Conservation (phyloP, 495 filamentous ascomycete species). For the Chaetomidium leptoderma region DNA sequence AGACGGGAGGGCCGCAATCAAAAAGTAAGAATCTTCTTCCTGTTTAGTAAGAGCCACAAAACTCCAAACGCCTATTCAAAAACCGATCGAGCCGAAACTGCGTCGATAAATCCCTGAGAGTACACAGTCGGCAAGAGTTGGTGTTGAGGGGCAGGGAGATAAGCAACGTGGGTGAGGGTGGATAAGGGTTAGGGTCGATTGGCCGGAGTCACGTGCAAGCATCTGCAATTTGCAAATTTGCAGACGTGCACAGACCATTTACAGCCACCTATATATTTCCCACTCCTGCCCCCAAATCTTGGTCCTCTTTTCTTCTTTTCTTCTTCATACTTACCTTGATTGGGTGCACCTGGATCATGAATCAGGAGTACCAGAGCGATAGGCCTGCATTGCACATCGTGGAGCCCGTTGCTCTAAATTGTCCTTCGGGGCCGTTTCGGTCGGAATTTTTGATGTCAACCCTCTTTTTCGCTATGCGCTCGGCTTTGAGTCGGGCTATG, state of each 20-base stretch:
- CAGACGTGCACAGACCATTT: constrained; percentile 25
- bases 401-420: constrained; percentile 32
- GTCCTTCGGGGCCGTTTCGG: constrained; percentile 40
- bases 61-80: constrained; percentile 5
- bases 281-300: constrained; percentile 9
- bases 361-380: constrained; percentile 22
- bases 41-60: neutral
- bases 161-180: neutral
- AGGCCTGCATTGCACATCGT: constrained; percentile 40
- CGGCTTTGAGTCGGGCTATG: constrained; percentile 24
- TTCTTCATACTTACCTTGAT: constrained; percentile 42
- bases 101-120: neutral
- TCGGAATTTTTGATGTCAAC: constrained; percentile 37
- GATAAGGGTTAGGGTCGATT: constrained; percentile 14
- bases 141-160: no score
- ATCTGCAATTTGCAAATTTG: constrained; percentile 5
- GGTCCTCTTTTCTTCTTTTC: constrained; percentile 24
- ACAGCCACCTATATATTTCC: constrained; percentile 8
- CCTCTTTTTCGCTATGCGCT: constrained; percentile 31
- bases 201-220: neutral
- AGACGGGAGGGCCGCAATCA: neutral
- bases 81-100: neutral
- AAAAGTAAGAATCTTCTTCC: neutral
- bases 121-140: no score
- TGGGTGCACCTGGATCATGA: constrained; percentile 32